A percentile compares a stretch with the other conserved stretches of the same genome.
phyloP scores from a whole-genome alignment of 1,284 basidiomycete species.

The Rhodotorula sp. region DNA sequence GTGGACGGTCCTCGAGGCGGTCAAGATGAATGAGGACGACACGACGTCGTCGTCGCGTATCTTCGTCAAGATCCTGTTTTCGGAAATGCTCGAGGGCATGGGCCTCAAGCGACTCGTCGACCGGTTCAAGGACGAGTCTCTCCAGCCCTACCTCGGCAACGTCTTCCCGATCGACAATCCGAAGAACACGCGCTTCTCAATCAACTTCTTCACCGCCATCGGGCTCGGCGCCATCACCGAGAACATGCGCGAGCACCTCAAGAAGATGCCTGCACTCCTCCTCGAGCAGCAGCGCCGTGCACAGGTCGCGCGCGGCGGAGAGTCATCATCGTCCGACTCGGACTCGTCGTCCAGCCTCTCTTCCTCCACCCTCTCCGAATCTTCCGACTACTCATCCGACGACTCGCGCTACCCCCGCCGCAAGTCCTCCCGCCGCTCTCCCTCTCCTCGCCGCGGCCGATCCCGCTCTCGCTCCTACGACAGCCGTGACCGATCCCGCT shows the following conservation, averaged over 20 bases:
- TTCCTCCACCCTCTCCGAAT: constrained; percentile 52
- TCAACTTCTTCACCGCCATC: constrained; percentile 83
- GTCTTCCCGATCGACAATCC: constrained; percentile 97
- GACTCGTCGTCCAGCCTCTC: constrained; percentile 61
- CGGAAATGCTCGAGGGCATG: constrained; percentile 90
- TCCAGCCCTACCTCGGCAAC: constrained; percentile 62
- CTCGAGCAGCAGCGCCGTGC: constrained; percentile 70
- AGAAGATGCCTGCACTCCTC: constrained; percentile 56
- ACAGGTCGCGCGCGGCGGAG: constrained; percentile 48
- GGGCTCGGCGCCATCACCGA: constrained; percentile 88
- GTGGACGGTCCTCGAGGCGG: constrained; percentile 78
- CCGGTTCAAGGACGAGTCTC: constrained; percentile 69
- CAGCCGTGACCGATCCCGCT: background rate
- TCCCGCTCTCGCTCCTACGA: constrained; percentile 23
- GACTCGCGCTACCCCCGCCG: constrained; percentile 16
- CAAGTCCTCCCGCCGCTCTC: constrained; percentile 32
- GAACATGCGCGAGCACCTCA: constrained; percentile 92
- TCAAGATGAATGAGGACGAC: constrained; percentile 96
- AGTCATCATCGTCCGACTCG: constrained; percentile 62
- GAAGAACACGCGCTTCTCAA: constrained; percentile 93
- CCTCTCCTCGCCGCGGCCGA: constrained; percentile 23
- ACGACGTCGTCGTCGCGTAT: constrained; percentile 95
- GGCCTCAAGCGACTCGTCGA: constrained; percentile 78
- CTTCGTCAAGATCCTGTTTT: constrained; percentile 94
- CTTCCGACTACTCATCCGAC: constrained; percentile 45